Percentiles rank a stretch among this genome's conserved stretches.
Conservation (phyloP, 2,329 filamentous ascomycete genomes). For the Mollisiaceae sp. region DNA sequence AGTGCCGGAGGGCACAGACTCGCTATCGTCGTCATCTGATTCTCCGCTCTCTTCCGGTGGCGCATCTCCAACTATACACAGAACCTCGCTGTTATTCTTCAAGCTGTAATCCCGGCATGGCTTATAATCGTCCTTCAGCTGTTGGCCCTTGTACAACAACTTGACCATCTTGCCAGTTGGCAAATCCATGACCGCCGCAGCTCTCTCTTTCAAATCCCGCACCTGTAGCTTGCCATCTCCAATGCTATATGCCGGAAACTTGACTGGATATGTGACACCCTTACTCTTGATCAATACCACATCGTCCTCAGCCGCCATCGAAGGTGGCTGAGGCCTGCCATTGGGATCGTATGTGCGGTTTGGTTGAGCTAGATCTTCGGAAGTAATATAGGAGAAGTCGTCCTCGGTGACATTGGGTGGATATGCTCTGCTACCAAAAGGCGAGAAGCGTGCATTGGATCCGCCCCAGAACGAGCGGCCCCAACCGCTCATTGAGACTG, state of each 20-base stretch:
- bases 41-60: conserved; percentile 49
- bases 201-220: conserved; percentile 69
- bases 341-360: conserved; percentile 51
- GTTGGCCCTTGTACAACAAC: conserved; percentile 75
- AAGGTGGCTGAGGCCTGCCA: conserved; percentile 45
- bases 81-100: conserved; percentile 65
- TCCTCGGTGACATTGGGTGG: conserved; percentile 72
- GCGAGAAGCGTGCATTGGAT: conserved; percentile 36
- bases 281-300: conserved; percentile 73
- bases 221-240: conserved; percentile 74
- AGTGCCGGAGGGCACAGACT: conserved; percentile 42
- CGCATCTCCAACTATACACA: conserved; percentile 62
- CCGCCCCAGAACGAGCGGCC: conserved; percentile 40
- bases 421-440: conserved; percentile 44
- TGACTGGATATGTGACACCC: conserved; percentile 67
- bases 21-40: conserved; percentile 51
- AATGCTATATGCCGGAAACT: conserved; percentile 78
- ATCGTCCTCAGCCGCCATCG: conserved; percentile 64
- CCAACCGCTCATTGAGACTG: conserved; percentile 44
- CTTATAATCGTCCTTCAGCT: conserved; percentile 67
- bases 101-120: conserved; percentile 64
- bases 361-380: conserved; percentile 66
- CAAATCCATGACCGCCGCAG: conserved; percentile 68
- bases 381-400: conserved; percentile 85
- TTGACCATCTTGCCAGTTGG: conserved; percentile 63